Base-by-base conservation (phyloP, 2,329 filamentous ascomycete species). In the Orbilia ellipsospora region DNA sequence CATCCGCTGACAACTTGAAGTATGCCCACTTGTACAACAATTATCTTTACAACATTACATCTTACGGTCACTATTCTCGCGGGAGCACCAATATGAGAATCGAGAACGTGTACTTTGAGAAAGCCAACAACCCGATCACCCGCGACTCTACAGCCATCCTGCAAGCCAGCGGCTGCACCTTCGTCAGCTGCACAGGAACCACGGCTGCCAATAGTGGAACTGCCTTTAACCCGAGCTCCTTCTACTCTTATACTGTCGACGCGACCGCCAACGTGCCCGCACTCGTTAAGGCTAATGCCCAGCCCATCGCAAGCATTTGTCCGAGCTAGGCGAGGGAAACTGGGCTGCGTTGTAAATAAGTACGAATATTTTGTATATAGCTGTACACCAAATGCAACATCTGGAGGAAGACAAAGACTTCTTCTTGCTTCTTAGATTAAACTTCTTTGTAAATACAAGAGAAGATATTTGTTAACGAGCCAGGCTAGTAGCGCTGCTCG, bases 1-100 rank as follows among this genome's bases (percentile, higher is more conserved):
- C 78, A 23, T 78, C 77, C 13, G 78, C 78, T 18, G 78, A 79
- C 61, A 79, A 79, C 59, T 51, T 77, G 36, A 76, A 76, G 44
- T 77, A 78, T 40, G 76, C 74, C 18, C 78, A 78, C 44, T 57
- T 78, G 50, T 78, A 77, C 57, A 78, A 78, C 61, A 78, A 78
- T 61, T 79, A 79, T 45, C 66, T 76, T 20, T 55, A 77, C 31
- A 78, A 78, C 23, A 67, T 76, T n/a, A 79, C 78, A n/a, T 79
- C 78, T 8, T 79, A 79, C 40, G 78, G 78, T 5, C 77, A 79
- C 59, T 79, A 79, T 52, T 78, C 77, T 5, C 78, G 78, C 23
- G 78, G 78, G 23, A 31, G 75, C 42, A 79, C 78, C 31, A 65
- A 78, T 15, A 73, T 79, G 66, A 65, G 75, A 1, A 68, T 79